Evolutionary conservation across 2,329 filamentous ascomycete species (phyloP).

Genomic region (Botryotinia convoluta): DNA sequence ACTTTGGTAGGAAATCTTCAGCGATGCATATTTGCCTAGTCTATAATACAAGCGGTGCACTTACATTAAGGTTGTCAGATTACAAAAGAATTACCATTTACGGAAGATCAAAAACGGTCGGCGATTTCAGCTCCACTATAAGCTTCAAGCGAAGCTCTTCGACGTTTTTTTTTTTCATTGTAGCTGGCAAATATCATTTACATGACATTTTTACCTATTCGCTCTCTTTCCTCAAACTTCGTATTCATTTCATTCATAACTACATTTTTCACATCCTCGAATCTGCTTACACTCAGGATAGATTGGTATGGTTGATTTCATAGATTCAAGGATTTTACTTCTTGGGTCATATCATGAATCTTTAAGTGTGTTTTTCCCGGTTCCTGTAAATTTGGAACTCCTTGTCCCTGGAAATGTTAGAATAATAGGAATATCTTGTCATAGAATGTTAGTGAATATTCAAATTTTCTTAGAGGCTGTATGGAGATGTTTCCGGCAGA

Average conservation of each 20-base stretch:
- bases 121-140: not conserved
- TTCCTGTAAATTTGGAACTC: not conserved
- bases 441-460: not conserved
- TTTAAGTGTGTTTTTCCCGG: not conserved
- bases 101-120: not conserved
- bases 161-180: not conserved
- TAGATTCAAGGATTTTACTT: not conserved
- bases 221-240: not conserved
- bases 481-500: not conserved
- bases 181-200: not conserved
- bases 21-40: not conserved
- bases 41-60: not conserved
- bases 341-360: not conserved
- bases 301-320: not conserved
- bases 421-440: not conserved
- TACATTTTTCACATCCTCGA: not conserved
- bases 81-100: not conserved
- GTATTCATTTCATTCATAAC: not conserved
- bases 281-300: not conserved
- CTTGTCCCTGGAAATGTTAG: not conserved
- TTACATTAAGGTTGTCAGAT: not conserved
- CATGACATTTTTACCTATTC: not conserved
- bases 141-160: slow-evolving; percentile 7
- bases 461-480: not conserved
- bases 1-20: not conserved